Conservation (phyloP, 805 yeast species). For the Barnettozyma salicaria region DNA sequence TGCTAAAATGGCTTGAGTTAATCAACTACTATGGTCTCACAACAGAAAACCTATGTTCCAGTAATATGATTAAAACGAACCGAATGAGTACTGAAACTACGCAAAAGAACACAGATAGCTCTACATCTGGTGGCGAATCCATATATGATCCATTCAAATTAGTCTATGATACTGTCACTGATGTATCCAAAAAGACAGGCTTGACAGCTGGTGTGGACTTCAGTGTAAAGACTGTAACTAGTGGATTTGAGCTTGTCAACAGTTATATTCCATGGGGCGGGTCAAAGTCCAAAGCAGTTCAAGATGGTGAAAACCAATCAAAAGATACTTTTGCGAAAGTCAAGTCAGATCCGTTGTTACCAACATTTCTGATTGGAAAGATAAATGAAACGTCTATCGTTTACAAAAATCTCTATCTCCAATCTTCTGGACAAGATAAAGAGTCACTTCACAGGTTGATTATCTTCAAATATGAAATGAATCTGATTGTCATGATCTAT, state of each 20-base stretch:
- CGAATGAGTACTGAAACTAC: no score
- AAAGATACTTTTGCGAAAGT: background rate
- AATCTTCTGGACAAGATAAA: slow-evolving; percentile 10
- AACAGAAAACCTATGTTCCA: slow-evolving; percentile 11
- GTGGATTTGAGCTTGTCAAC: slow-evolving; percentile 8
- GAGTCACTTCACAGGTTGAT: slow-evolving; percentile 19
- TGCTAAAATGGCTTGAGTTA: slow-evolving; percentile 22
- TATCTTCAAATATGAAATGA: slow-evolving; percentile 10
- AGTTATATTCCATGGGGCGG: slow-evolving; percentile 14
- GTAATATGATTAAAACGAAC: slow-evolving; percentile 24
- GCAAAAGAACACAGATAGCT: background rate
- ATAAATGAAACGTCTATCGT: slow-evolving; percentile 12
- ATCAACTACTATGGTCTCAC: slow-evolving; percentile 13
- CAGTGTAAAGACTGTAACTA: slow-evolving; percentile 17
- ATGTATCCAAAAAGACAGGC: slow-evolving; percentile 19
- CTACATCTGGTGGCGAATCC: slow-evolving; percentile 13
- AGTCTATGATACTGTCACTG: slow-evolving; percentile 20
- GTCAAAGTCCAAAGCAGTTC: no score
- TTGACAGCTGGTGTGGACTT: slow-evolving; percentile 20
- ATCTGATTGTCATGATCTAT: slow-evolving; percentile 13
- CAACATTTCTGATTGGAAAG: slow-evolving; percentile 17
- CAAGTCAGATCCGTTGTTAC: background rate
- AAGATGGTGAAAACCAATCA: no score
- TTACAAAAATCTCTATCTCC: slow-evolving; percentile 20
- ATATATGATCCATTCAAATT: slow-evolving; percentile 26